A percentile compares a stretch with the other conserved stretches of the same genome.
Conservation (phyloP, 192 early-diverging fungal genomes). For the Phycomyces blakesleeanus region DNA sequence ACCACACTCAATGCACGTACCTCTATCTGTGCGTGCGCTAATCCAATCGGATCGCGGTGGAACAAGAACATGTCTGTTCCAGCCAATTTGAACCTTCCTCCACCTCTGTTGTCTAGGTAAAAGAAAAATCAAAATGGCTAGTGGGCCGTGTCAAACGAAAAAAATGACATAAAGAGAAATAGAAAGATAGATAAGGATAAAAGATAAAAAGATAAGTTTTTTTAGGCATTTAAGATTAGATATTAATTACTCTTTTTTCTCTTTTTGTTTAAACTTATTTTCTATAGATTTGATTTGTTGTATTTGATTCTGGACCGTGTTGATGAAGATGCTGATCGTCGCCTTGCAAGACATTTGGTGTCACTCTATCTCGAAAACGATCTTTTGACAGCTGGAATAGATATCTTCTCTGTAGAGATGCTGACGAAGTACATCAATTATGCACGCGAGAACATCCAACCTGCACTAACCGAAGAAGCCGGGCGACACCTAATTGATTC, state of each 20-base stretch:
- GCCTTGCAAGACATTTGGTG: conserved; percentile 85
- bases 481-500: conserved; percentile 67
- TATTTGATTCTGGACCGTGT: conserved; percentile 89
- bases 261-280: too few species aligned
- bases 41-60: conserved; percentile 92
- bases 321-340: conserved; percentile 80
- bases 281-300: conserved; percentile 91
- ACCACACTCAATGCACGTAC: conserved; percentile 96
- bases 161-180: too few species aligned
- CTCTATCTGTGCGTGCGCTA: conserved; percentile 91
- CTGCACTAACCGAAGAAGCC: conserved; percentile 77
- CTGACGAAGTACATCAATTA: conserved; percentile 93
- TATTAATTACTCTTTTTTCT: too few species aligned
- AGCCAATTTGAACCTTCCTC: conserved; percentile 92
- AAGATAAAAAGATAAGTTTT: too few species aligned
- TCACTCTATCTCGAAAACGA: conserved; percentile 77
- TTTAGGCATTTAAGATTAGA: too few species aligned
- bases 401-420: conserved; percentile 59
- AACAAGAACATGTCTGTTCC: conserved; percentile 81
- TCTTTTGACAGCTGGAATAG: conserved; percentile 37
- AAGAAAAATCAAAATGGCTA: too few species aligned
- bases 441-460: conserved; percentile 71
- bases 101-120: conserved; percentile 87
- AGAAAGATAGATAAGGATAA: too few species aligned
- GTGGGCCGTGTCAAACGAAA: too few species aligned